Conservation (phyloP, 305 asterid species). For the Ilex paraguariensis region DNA sequence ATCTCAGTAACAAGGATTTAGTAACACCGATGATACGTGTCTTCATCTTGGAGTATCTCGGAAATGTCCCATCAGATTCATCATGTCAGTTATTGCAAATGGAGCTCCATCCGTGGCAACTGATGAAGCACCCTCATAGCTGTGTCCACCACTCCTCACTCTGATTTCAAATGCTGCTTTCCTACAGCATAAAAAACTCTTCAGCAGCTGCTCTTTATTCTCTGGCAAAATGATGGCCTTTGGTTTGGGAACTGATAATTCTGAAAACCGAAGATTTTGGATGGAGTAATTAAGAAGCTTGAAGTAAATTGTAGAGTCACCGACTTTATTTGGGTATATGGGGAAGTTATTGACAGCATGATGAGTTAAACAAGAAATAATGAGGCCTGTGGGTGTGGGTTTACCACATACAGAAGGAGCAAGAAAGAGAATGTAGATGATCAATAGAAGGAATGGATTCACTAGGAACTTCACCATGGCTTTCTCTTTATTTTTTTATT, state of each 20-base stretch:
- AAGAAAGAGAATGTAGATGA: constrained; percentile 5
- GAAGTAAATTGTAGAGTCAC: constrained; percentile 29
- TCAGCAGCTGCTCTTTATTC: constrained; percentile 36
- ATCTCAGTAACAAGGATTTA: too few species aligned
- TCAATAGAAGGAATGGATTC: not conserved
- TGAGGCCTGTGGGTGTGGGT: constrained; percentile 1
- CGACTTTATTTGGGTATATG: constrained; percentile 21
- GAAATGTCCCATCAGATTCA: too few species aligned
- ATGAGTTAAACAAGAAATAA: constrained; percentile 33
- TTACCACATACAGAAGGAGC: constrained; percentile 16
- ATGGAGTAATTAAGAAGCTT: constrained; percentile 54
- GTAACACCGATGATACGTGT: too few species aligned
- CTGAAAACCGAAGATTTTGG: constrained; percentile 52
- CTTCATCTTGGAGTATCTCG: too few species aligned
- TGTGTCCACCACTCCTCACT: constrained; percentile 69
- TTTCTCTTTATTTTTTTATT: too few species aligned
- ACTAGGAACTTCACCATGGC: too few species aligned
- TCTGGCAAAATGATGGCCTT: constrained; percentile 47
- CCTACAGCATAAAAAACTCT: constrained; percentile 39
- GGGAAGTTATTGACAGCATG: constrained; percentile 45
- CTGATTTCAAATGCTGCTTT: constrained; percentile 37
- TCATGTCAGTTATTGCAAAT: constrained; percentile 55
- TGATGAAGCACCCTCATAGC: constrained; percentile 71
- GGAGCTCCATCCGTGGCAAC: constrained; percentile 34
- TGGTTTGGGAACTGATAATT: constrained; percentile 44